Base-by-base conservation (phyloP, 192 early-diverging fungal species). In the Coemansia sp. region DNA sequence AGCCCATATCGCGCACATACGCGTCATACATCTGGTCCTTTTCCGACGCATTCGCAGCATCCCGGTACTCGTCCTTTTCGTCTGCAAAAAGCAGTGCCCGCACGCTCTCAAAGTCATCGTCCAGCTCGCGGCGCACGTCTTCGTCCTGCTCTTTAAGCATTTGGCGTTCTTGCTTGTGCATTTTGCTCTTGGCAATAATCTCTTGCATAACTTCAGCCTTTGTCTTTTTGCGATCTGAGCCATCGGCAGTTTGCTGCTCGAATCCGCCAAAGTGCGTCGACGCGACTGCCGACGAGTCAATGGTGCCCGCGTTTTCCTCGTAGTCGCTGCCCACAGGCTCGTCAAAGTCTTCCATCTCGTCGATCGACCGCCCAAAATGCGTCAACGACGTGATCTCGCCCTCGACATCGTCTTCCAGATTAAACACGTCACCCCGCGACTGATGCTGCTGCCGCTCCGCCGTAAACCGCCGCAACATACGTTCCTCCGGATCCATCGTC, bases 191-290 rank as follows among this genome's bases (percentile, higher is more conserved):
- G 43, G 92, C 91, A 68, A 99, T 98, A 26, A 99, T 71, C 74
- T 99, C 96, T 71, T 91, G 90, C 97, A 98, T 98, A 43, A 99
- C 77, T 80, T 99, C 97, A 27, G 86, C 87, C 77, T 95, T 95
- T 29, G 91, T 87, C 80, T 96, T 97, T 43, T 83, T 85, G 39
- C 82, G 84, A 16, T 65, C 65, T 38, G 10, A 45, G 21, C 41
- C 53, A 0, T 45, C 73, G 3, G 38, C 73, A 26, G 84, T 82
- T 49, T 72, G 70, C 17, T 75, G 35, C 27, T 45, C 67, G 23
- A 47, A 23, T 1, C 47, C 52, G n/a, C 60, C 67, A 47, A 61
- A 38, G 21, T 89, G 87, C 26, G 55, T 31, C 0, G 48, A 29
- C 72, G 29, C 79, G 71, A 52, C 22, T 12, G 26, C 39, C 25